These are phyloP conservation scores for Quercus aquifolioides DNA, from an alignment of 306 rosid species.

Conservation along the genomic window DNA sequence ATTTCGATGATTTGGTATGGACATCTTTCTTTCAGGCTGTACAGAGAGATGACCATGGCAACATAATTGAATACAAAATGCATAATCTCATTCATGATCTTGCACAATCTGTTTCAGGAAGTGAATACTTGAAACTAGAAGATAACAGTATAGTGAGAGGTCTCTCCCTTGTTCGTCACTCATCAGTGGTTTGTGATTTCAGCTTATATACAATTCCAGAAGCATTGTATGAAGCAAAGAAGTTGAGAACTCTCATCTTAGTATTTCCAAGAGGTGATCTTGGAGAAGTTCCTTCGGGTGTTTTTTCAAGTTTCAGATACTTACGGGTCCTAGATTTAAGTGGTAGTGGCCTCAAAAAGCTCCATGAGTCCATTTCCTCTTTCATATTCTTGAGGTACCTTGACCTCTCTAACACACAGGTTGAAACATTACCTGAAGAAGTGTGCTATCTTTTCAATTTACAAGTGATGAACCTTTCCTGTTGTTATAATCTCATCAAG, in stretches of 20 bases:
- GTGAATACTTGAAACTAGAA: slow-evolving; percentile 21
- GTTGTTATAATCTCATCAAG: slow-evolving; percentile 13
- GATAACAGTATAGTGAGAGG: not conserved
- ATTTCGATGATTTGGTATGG: slow-evolving; percentile 20
- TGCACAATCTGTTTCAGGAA: slow-evolving; percentile 8
- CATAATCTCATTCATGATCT: slow-evolving; percentile 29
- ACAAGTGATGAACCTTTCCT: slow-evolving; percentile 7
- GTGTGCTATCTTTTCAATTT: slow-evolving; percentile 15
- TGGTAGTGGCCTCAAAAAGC: slow-evolving; percentile 2
- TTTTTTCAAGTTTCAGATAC: slow-evolving; percentile 15
- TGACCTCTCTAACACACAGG: slow-evolving; percentile 12
- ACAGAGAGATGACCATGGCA: not conserved
- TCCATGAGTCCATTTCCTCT: slow-evolving; percentile 11
- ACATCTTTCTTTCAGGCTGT: slow-evolving; percentile 31
- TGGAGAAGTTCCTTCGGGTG: not conserved
- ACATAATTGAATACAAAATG: slow-evolving; percentile 18
- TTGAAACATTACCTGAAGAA: slow-evolving; percentile 5
- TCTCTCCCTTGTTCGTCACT: slow-evolving; percentile 16
- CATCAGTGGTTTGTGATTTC: slow-evolving; percentile 21
- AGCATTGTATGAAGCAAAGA: slow-evolving; percentile 15
- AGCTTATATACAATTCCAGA: not conserved
- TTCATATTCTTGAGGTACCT: slow-evolving; percentile 14
- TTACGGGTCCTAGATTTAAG: slow-evolving; percentile 19
- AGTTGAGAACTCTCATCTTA: slow-evolving; percentile 15
- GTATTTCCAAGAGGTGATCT: slow-evolving; percentile 5